Evolutionary conservation across 495 filamentous ascomycete genomes (phyloP).

Genomic region (Lepraria neglecta): DNA sequence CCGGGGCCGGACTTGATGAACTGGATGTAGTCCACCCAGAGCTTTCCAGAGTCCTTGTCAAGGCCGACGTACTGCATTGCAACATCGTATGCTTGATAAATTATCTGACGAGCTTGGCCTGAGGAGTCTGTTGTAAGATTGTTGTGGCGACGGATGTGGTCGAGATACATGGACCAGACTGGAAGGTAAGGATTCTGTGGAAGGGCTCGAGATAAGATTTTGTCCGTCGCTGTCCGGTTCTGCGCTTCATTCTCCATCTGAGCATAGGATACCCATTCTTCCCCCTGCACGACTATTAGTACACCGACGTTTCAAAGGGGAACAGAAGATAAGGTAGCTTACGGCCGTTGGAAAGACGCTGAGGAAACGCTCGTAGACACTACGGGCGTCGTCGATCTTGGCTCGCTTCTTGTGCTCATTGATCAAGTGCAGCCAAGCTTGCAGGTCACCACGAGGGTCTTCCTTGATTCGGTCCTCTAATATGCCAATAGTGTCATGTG

Average conservation of each 20-base stretch:
- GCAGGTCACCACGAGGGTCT: conserved; percentile 83
- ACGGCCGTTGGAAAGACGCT: conserved; percentile 83
- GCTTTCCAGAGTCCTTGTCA: conserved; percentile 81
- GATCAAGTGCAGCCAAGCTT: conserved; percentile 84
- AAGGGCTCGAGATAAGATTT: conserved; percentile 71
- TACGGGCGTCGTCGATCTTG: conserved; percentile 73
- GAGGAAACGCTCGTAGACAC: conserved; percentile 78
- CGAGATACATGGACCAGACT: conserved; percentile 88
- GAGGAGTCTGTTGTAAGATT: conserved; percentile 74
- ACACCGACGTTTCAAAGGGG: background rate
- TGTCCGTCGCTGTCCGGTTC: conserved; percentile 67
- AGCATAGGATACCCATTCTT: conserved; percentile 79
- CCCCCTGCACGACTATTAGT: conserved; percentile 53
- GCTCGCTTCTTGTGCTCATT: conserved; percentile 73
- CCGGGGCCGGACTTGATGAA: conserved; percentile 86
- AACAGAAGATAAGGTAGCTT: conserved; percentile 40
- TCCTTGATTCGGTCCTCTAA: conserved; percentile 85
- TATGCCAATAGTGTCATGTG: conserved; percentile 73
- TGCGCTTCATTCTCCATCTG: conserved; percentile 82
- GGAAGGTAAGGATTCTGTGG: conserved; percentile 67
- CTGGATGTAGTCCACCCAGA: conserved; percentile 90
- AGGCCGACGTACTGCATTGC: conserved; percentile 83
- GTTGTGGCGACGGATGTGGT: conserved; percentile 88
- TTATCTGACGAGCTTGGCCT: conserved; percentile 64
- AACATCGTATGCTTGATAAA: conserved; percentile 81